Base-by-base conservation (phyloP, 2,329 filamentous ascomycete species). In the Fusarium oxysporum region DNA sequence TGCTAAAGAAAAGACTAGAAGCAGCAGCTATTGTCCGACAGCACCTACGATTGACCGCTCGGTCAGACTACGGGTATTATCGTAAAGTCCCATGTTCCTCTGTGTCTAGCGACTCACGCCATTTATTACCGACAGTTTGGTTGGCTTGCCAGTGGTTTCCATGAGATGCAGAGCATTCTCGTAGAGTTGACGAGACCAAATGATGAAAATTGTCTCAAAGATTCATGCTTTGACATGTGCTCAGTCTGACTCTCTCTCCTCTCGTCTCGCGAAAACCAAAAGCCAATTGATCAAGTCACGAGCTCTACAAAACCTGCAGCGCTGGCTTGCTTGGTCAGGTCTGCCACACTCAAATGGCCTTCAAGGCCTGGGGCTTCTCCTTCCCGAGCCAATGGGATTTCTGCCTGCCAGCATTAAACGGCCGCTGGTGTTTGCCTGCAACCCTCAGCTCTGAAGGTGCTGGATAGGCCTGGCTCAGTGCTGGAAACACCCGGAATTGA, bases 261-360 rank as follows among this genome's bases (percentile, higher is more conserved):
- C 41, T 40, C 28, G 35, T 38, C 30, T 37, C 38, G 38, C 41
- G 50, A 48, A 62, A 50, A 13, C 16, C 38, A 33, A 55, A 62
- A 56, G 28, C 65, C 65, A 54, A 68, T 68, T 62, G 37, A 61
- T 47, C 56, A 62, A 58, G 67, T 73, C 70, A 73, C 71, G 70
- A 66, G 71, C 71, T 41, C 47, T 68, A 41, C 54, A 68, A 64
- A 68, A 30, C 40, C 70, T 73, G 70, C 60, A 68, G 37, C 21
- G 33, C 60, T 64, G 51, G 51, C 58, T 64, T 45, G 30, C 50
- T 64, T 45, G 50, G 37, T 55, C 45, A 23, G 65, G 65, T 51
- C 62, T 72, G 48, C 70, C 70, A 70, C 70, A 71, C 65, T 32
- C 14, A 47, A 33, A 51, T 43, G 40, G 23, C 23, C 23, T 25